Percentiles rank a stretch among this genome's conserved stretches.
These are phyloP conservation scores for Lachnellula willkommii DNA, from an alignment of 2,329 filamentous ascomycete genomes.

Conservation along the genomic window DNA sequence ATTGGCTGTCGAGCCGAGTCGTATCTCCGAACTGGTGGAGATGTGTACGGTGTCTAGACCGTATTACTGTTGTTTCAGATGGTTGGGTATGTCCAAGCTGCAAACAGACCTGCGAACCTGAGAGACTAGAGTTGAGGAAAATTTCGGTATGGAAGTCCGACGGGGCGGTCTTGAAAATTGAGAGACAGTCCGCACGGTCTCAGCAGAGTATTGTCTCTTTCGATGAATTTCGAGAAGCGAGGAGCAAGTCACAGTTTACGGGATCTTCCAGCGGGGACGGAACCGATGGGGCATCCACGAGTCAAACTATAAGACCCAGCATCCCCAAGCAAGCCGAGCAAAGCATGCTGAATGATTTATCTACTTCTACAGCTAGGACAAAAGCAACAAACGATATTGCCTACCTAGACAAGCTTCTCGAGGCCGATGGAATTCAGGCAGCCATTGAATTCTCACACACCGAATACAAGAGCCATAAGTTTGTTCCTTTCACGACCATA, in stretches of 20 bases:
- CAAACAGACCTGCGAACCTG: conserved; percentile 1
- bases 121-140: neutral
- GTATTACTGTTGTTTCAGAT: neutral
- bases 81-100: conserved; percentile 7
- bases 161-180: neutral
- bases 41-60: conserved; percentile 12
- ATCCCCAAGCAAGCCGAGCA: neutral
- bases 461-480: conserved; percentile 9
- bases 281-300: neutral
- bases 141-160: neutral
- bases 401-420: neutral
- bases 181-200: neutral
- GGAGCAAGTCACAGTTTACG: neutral
- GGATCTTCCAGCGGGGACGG: neutral
- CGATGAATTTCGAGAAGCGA: neutral
- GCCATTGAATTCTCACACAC: conserved; percentile 5
- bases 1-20: conserved; percentile 8
- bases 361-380: neutral
- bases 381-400: neutral
- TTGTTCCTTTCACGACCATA: conserved; percentile 7
- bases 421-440: neutral
- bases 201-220: neutral
- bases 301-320: neutral
- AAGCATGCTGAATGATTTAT: neutral
- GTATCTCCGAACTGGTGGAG: conserved; percentile 15